Evolutionary conservation across 1,284 basidiomycete species (phyloP), one percentile per base, ranked within the genome.

Genomic region (Ceraceosorus guamensis): DNA sequence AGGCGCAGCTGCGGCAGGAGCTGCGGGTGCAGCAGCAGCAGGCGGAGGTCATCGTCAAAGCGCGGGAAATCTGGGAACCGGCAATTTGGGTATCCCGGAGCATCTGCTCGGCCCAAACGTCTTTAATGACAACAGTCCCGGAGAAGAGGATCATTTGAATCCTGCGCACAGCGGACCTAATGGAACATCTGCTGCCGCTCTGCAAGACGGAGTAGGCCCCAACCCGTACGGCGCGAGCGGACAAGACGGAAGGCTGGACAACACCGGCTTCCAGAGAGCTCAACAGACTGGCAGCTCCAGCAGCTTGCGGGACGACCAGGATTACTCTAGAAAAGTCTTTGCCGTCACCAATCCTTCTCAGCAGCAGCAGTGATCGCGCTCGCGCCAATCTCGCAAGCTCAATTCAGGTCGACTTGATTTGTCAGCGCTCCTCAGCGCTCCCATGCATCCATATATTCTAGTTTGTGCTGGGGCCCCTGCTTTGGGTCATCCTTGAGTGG

Each of bases 291-390:
- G 64, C 5, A 59, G 56, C 18, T 43, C 65, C 3, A 55, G 58
- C 46, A 61, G 59, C 45, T 56, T 70, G 16, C 33, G 62, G 3
- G 67, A 70, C 53, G 67, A 66, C 50, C 66, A 68, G 55, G 67
- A 70, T 31, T 70, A 70, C 53, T 61, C 61, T 16, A 58, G 67
- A 35, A 62, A 61, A 18, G 52, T 57, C 16, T 48, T 70, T 18
- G 59, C 64, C 10, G 66, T 68, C 41, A 58, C 59, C 11, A 67
- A 67, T 31, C 24, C 24, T 24, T 24, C 24, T 24, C 24, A 24
- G 24, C 24, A 24, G 24, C 24, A 24, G 24, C 24, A 24, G 24
- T 24, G 24, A 24, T 24, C 24, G 1, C 3, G 24, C 24, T 24
- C 24, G 2, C 24, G 24, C 24, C 24, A 24, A 24, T 24, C 3